Percentiles rank a stretch among this genome's conserved stretches.
Evolutionary conservation across 2,329 filamentous ascomycete genomes (phyloP).

Genomic region (Phaeosphaeria sp.): DNA sequence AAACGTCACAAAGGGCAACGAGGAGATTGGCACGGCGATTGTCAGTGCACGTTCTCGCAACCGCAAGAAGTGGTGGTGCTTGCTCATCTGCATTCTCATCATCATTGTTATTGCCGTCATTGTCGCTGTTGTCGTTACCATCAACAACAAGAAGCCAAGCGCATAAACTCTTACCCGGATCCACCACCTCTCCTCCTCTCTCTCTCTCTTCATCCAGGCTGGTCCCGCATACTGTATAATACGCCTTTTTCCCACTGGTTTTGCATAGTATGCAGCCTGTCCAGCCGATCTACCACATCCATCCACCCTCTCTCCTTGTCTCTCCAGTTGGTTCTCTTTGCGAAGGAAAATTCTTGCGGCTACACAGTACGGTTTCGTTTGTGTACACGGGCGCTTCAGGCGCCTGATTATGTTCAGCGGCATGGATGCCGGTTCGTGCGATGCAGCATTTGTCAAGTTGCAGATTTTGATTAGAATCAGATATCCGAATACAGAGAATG

Average conservation of each 20-base stretch:
- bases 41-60: constrained; percentile 70
- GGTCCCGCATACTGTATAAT: constrained; percentile 24
- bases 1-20: constrained; percentile 84
- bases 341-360: constrained; percentile 1
- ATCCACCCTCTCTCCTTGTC: neutral
- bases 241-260: constrained; percentile 18
- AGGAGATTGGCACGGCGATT: constrained; percentile 82
- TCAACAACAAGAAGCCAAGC: constrained; percentile 6
- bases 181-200: constrained; percentile 23
- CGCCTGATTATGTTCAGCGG: constrained; percentile 5
- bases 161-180: constrained; percentile 14
- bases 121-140: constrained; percentile 46
- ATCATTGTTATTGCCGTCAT: constrained; percentile 48
- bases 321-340: neutral
- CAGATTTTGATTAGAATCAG: neutral
- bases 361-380: neutral
- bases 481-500: neutral
- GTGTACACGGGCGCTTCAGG: constrained; percentile 4
- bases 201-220: constrained; percentile 17
- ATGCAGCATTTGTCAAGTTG: neutral
- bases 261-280: constrained; percentile 11
- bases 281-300: neutral
- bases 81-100: constrained; percentile 67
- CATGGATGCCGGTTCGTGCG: neutral
- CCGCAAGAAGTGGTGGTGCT: constrained; percentile 97